Base-by-base conservation (phyloP, 306 rosid species). In the Oemleria cerasiformis region DNA sequence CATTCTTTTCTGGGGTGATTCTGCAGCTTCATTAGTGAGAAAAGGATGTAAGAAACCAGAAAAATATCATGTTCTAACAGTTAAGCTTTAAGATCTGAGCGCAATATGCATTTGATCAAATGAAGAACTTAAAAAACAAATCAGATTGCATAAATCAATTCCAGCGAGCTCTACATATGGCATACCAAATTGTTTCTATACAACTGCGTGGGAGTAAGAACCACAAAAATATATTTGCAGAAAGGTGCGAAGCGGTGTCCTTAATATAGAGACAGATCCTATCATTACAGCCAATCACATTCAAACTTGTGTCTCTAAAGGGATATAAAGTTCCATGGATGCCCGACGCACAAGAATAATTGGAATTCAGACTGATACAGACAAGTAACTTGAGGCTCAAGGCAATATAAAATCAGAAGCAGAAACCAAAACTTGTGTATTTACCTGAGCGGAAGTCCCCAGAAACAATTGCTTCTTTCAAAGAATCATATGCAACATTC, bases 401-500 rank as follows among this genome's bases (percentile, higher is more conserved):
- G 36, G 45, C 50, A 75, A 20, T 13, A 53, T 9, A 61, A 61
- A 66, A 65, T 68, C 6, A 65, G 7, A 30, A 19, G 49, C 50
- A 44, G 34, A 50, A 38, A 63, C 80, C 53, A 70, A 63, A 58
- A 47, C 54, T 13, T 43, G n/a, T 21, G 40, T 61, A 75, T 79
- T 88, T 84, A 90, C 96, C 96, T 39, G 78, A 65, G 74, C 73
- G 71, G 25, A 60, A 79, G 61, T 88, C 82, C 77, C 84, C 80
- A 4, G 80, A 81, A 25, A 82, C 45, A 75, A 95, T 88, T 49
- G 85, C 89, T 85, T 85, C 96, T 83, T 80, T 89, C 86, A 90
- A 75, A 23, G 92, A 89, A 66, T 92, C 93, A 75, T 79, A 88
- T 19, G 99, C 99, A 75, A 80, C 99, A 81, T 95, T 82, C 99